These are phyloP conservation scores for Eutrema heterophyllum DNA, from an alignment of 345 rosid genomes.

Conservation along the genomic window DNA sequence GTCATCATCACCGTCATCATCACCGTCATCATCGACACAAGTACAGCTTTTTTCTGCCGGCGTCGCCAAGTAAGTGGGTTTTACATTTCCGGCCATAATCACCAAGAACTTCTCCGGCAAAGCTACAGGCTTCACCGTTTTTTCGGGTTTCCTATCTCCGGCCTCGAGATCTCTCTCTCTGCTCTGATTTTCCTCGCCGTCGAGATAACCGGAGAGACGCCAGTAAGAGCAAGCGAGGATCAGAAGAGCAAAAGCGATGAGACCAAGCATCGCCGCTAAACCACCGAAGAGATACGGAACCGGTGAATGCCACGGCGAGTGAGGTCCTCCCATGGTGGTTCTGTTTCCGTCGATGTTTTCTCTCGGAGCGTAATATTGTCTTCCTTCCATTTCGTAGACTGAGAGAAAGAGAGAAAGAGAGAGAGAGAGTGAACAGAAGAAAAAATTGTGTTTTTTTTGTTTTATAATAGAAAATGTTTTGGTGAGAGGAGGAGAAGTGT, in stretches of 20 bases:
- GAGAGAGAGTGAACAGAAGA: neutral
- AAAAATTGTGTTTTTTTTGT: no score
- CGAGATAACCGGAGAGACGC: slow-evolving; percentile 78
- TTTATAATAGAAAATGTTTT: no score
- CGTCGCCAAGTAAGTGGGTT: slow-evolving; percentile 75
- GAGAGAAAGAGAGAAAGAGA: neutral
- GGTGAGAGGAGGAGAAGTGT: slow-evolving; percentile 21
- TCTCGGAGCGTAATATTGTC: slow-evolving; percentile 36
- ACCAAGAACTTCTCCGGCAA: slow-evolving; percentile 76
- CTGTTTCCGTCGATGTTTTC: slow-evolving; percentile 22
- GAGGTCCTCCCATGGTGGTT: slow-evolving; percentile 28
- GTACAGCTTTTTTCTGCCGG: slow-evolving; percentile 48
- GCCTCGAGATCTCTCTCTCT: slow-evolving; percentile 62
- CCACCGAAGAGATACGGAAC: slow-evolving; percentile 94
- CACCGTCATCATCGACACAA: slow-evolving; percentile 26
- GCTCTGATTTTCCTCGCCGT: slow-evolving; percentile 25
- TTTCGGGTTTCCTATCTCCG: slow-evolving; percentile 38
- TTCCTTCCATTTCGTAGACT: slow-evolving; percentile 36
- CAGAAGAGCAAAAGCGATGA: slow-evolving; percentile 82
- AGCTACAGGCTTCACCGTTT: slow-evolving; percentile 12
- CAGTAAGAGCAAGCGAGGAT: slow-evolving; percentile 93
- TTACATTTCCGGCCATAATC: slow-evolving; percentile 78
- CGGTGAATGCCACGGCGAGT: slow-evolving; percentile 90
- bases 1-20: slow-evolving; percentile 18
- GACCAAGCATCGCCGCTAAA: slow-evolving; percentile 87